Base-by-base conservation (phyloP, 2,329 filamentous ascomycete genomes). In the Fusarium multiceps region DNA sequence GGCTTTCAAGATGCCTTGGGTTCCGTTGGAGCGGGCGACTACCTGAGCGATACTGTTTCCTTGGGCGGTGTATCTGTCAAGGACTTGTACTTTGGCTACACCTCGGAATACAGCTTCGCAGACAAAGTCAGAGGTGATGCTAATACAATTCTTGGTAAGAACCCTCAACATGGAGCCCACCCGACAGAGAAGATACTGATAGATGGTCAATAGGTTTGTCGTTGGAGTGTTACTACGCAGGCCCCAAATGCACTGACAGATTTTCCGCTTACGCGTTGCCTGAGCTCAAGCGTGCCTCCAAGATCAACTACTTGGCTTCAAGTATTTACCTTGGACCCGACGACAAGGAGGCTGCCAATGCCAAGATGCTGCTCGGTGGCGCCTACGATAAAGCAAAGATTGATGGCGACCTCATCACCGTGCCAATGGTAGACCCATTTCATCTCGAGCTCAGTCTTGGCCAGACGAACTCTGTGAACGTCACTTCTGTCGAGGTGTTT, bases 331-430 rank as follows among this genome's bases (percentile, higher is more conserved):
- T 61, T 6, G 59, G 59, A 0, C 55, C 55, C 0, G 55, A 61
- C 16, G 20, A 61, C 3, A 53, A 25, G 4, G 27, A 61, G 0
- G 55, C 59, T 12, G 23, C 55, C 6, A 60, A 53, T 2, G 59
- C 59, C 4, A 30, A 13, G 9, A 61, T 61, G 55, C 55, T 61
- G 4, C 56, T 61, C 0, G 59, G 59, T 0, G 59, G 59, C 0
- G 55, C 56, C 1, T 62, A 62, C 0, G 59, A 62, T 6, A 61
- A 45, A 7, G 59, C 59, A 3, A 62, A 62, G 37, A 53, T 62
- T 40, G 37, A 53, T 1, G 59, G 59, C 0, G 11, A 21, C 21
- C 23, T 62, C 13, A 61, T 62, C 4, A 62, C 59, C 0, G 59
- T 62, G 1, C 59, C 59, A 0, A 62, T 62, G 59, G 59, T 60